Evolutionary conservation across 345 rosid genomes (phyloP), one percentile per base, ranked within the genome.

Genomic region (Kernera saxatilis): DNA sequence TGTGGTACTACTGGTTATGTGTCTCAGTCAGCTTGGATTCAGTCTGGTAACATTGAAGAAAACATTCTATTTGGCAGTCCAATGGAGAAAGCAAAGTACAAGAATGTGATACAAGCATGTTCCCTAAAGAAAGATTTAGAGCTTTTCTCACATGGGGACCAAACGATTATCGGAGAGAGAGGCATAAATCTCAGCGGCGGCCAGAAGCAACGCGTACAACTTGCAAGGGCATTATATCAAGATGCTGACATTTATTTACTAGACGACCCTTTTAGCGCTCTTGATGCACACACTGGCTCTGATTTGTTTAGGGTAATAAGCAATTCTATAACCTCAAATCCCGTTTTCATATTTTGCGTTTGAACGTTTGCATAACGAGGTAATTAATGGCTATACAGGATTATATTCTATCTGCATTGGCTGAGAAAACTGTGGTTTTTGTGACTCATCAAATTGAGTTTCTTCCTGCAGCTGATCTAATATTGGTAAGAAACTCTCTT

Each of bases 371-470:
- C 18, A 37, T 69, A 39, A 66, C 1, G 39, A 1, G 52, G 67
- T 61, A 35, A 32, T 72, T 58, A 76, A 29, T 81, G 74, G 56
- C 69, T 79, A 45, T 82, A 78, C 88, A 95, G 99, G 99, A 95
- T 62, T 95, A 95, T 77, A 92, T 95, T 77, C 60, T 95, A 81
- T 80, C 87, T 56, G 96, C 99, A 30, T 61, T 95, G 71, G 96
- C 87, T 49, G 79, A 71, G 71, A 95, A 92, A 80, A 95, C 99
- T 37, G 94, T 92, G 60, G 79, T 95, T 64, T 95, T 85, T 71
- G 99, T 95, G 78, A 95, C 99, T 48, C 99, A 95, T 85, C 99
- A 95, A 87, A 97, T 95, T 67, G 99, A 95, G 80, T 95, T 92
- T 87, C 83, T 95, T 60, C 99, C 98, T 3, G 77, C 89, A 48